These are phyloP conservation scores for Sicyos baderoa DNA, from an alignment of 306 rosid species.

Conservation along the genomic window DNA sequence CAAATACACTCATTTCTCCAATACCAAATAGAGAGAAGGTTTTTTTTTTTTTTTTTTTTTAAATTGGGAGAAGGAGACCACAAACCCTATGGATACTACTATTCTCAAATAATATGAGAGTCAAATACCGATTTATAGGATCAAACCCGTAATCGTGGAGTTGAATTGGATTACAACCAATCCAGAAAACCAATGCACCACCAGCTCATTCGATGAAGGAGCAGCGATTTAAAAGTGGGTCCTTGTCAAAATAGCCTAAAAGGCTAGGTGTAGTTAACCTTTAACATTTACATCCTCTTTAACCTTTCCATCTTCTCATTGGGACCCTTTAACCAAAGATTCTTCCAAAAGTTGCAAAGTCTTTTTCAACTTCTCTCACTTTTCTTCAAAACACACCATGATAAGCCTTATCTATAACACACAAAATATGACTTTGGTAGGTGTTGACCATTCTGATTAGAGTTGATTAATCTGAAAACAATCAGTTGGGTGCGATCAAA, in stretches of 20 bases:
- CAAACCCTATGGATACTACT: too few relatives aligned
- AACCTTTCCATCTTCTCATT: too few relatives aligned
- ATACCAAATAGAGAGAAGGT: not conserved
- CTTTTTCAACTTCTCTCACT: slow-evolving; percentile 11
- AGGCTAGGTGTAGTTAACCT: not conserved
- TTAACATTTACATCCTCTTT: not conserved
- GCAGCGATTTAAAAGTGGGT: not conserved
- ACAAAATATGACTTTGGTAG: slow-evolving; percentile 3
- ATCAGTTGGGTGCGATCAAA: not conserved
- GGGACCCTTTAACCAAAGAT: not conserved
- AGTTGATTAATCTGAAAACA: slow-evolving; percentile 10
- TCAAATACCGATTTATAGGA: too few relatives aligned
- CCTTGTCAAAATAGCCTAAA: slow-evolving; percentile 7
- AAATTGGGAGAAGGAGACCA: too few relatives aligned
- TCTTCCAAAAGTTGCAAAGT: slow-evolving; percentile 11
- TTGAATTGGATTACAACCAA: too few relatives aligned
- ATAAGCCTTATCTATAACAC: not conserved
- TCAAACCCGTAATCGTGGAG: too few relatives aligned
- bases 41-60: too few relatives aligned
- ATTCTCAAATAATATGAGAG: too few relatives aligned
- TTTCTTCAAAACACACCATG: slow-evolving; percentile 1
- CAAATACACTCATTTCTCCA: slow-evolving; percentile 1
- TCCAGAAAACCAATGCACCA: too few relatives aligned
- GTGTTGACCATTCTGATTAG: slow-evolving; percentile 7
- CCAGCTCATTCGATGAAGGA: too few relatives aligned